Conservation (phyloP, 768 basidiomycete genomes). For the Boletus insuetus region DNA sequence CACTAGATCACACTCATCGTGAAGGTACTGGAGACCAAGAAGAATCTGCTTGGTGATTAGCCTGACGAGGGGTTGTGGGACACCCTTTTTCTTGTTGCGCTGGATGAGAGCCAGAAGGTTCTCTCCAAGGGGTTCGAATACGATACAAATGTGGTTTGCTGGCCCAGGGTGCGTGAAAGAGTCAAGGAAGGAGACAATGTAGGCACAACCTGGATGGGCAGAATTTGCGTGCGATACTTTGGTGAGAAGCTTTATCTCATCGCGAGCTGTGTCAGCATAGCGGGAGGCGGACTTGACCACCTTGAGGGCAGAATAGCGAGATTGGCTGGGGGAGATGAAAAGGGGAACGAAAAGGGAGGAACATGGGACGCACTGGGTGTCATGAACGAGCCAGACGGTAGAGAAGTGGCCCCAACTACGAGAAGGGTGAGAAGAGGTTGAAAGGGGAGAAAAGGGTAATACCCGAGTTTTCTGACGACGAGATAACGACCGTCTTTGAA, state of each 20-base stretch:
- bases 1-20: slow-evolving; percentile 88
- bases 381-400: slow-evolving; percentile 89
- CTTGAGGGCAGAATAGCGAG: slow-evolving; percentile 86
- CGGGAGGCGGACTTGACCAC: slow-evolving; percentile 93
- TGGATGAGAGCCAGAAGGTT: slow-evolving; percentile 73
- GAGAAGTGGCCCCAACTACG: slow-evolving; percentile 92
- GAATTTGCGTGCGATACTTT: slow-evolving; percentile 70
- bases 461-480: slow-evolving; percentile 90
- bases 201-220: slow-evolving; percentile 72
- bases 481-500: slow-evolving; percentile 85
- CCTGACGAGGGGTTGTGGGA: slow-evolving; percentile 80
- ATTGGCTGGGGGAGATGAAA: slow-evolving; percentile 44
- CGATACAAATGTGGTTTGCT: slow-evolving; percentile 86
- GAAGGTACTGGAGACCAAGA: slow-evolving; percentile 86
- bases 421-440: slow-evolving; percentile 9
- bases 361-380: slow-evolving; percentile 55
- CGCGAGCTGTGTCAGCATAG: slow-evolving; percentile 94
- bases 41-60: slow-evolving; percentile 83
- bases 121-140: slow-evolving; percentile 84
- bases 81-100: slow-evolving; percentile 78
- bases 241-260: slow-evolving; percentile 91
- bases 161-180: slow-evolving; percentile 78
- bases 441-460: slow-evolving; percentile 15
- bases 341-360: slow-evolving; percentile 3
- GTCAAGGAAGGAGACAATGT: slow-evolving; percentile 89